Evolutionary conservation across 148 eudicot species (phyloP).

Genomic region (Rheum nobile): DNA sequence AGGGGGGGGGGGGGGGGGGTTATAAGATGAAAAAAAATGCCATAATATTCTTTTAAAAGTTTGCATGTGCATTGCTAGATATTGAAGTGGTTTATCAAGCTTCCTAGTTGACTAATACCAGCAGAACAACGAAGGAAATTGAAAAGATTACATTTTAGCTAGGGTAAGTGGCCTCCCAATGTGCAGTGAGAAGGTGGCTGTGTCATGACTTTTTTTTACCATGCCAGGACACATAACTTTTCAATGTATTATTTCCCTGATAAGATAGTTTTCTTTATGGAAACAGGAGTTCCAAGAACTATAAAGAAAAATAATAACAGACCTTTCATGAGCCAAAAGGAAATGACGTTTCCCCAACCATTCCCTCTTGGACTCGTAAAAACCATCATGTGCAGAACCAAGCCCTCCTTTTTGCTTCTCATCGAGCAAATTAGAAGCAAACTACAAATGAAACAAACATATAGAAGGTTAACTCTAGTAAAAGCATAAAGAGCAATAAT

Average conservation of each 20-base stretch:
- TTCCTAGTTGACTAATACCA: not conserved
- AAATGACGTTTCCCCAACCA: constrained; percentile 91
- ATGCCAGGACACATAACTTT: not conserved
- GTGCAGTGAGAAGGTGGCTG: not conserved
- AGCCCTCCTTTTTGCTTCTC: constrained; percentile 72
- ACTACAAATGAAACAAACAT: constrained; percentile 27
- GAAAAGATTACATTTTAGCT: not conserved
- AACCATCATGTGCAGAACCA: constrained; percentile 61
- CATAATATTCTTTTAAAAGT: not conserved
- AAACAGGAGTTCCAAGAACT: not conserved
- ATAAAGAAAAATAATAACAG: not conserved
- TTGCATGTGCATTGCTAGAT: not conserved
- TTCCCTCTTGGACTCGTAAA: constrained; percentile 88
- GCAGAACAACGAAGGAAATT: not conserved
- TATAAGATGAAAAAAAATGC: not conserved
- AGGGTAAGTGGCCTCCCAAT: not conserved
- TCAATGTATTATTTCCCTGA: not conserved
- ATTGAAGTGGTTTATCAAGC: not conserved
- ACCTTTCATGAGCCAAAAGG: constrained; percentile 86
- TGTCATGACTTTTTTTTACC: not conserved
- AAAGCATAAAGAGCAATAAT: not conserved
- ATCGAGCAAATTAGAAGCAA: constrained; percentile 61
- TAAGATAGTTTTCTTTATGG: not conserved
- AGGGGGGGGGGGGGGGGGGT: not conserved
- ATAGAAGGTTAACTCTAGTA: constrained; percentile 9